These are phyloP conservation scores for Solanum hybrid DNA, from an alignment of 305 asterid genomes.

Conservation along the genomic window DNA sequence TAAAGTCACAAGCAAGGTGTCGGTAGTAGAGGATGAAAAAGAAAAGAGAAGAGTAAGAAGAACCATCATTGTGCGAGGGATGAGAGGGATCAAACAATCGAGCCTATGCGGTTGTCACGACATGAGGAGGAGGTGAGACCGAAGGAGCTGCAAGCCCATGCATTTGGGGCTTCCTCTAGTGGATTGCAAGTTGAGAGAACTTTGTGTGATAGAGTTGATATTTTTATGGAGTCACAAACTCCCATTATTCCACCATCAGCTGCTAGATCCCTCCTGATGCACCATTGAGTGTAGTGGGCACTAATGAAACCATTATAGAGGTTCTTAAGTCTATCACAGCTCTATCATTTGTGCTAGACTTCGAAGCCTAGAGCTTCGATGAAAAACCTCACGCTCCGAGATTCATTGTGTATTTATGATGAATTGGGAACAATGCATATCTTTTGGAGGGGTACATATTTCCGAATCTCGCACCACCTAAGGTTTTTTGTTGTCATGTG, in stretches of 20 bases:
- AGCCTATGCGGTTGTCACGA: neutral
- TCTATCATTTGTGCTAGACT: neutral
- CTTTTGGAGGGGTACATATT: neutral
- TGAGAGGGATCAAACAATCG: neutral
- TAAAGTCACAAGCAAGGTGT: neutral
- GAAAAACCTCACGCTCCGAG: neutral
- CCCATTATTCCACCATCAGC: neutral
- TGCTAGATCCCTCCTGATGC: neutral
- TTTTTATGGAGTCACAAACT: neutral
- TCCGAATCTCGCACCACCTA: neutral
- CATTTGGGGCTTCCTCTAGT: neutral
- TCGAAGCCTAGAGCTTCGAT: neutral
- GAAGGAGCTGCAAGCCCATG: neutral
- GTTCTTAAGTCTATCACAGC: neutral
- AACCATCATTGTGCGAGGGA: neutral
- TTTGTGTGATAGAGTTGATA: neutral
- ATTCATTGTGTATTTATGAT: neutral
- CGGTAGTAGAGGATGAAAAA: neutral
- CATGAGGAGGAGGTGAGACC: neutral
- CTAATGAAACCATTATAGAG: neutral
- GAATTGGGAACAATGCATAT: neutral
- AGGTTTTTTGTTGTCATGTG: neutral
- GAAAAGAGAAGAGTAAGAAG: neutral
- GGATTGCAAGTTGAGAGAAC: neutral
- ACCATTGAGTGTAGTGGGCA: neutral